phyloP scores from a whole-genome alignment of 345 rosid species.

The Arabidopsis thaliana region TAIR10.1 NC_003075.7:9685001-9685500 shows the following conservation, averaged over 20 bases:
- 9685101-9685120: no score
- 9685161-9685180: not conserved
- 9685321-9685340: not conserved
- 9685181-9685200: not conserved
- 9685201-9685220: not conserved
- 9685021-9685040: not conserved
- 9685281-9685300: not conserved
- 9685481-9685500: not conserved
- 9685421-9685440: not conserved
- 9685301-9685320: not conserved
- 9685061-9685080: not conserved
- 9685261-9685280: not conserved
- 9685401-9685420: conserved; percentile 3
- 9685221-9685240: not conserved
- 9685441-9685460: conserved; percentile 5
- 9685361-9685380: not conserved
- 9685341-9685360: not conserved
- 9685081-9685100: not conserved
- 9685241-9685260: not conserved
- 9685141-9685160: not conserved
- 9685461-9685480: not conserved
- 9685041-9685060: not conserved
- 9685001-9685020: not conserved
- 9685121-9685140: not conserved
- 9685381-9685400: not conserved